Conservation (phyloP, 2,329 filamentous ascomycete species). For the Capronia americana region DNA sequence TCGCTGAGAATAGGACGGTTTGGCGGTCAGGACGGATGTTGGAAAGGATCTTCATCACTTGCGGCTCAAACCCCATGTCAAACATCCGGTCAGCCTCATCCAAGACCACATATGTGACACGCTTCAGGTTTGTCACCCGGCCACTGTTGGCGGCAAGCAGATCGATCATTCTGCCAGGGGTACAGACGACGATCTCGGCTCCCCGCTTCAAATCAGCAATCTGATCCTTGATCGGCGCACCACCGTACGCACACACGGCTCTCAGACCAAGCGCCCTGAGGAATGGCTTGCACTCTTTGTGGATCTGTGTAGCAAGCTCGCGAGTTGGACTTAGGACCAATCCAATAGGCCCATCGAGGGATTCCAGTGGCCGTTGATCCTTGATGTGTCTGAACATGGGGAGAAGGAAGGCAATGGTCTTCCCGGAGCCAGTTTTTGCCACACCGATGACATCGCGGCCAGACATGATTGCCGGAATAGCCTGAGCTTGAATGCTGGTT, state of each 20-base stretch:
- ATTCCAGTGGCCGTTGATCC: constrained; percentile 81
- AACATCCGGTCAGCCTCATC: constrained; percentile 99
- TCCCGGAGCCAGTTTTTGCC: constrained; percentile 96
- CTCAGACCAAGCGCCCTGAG: constrained; percentile 83
- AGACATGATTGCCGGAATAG: constrained; percentile 93
- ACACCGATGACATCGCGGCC: constrained; percentile 95
- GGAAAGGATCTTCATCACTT: constrained; percentile 94
- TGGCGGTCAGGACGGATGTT: constrained; percentile 92
- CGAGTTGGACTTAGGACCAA: constrained; percentile 93
- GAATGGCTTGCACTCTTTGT: constrained; percentile 93
- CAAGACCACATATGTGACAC: constrained; percentile 91
- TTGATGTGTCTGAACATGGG: constrained; percentile 99
- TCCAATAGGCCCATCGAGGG: constrained; percentile 84
- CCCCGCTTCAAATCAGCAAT: constrained; percentile 96
- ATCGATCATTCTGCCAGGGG: constrained; percentile 94
- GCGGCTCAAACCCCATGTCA: constrained; percentile 98
- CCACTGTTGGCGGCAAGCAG: constrained; percentile 90
- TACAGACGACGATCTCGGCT: constrained; percentile 93
- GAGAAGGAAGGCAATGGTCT: constrained; percentile 92
- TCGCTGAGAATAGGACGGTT: constrained; percentile 94
- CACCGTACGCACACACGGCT: constrained; percentile 91
- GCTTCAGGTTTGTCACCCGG: constrained; percentile 86
- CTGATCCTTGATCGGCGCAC: constrained; percentile 94
- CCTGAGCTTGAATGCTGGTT: constrained; percentile 93
- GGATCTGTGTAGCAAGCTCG: constrained; percentile 92